Evolutionary conservation across 2,329 filamentous ascomycete genomes (phyloP), one percentile per base, ranked within the genome.

Genomic region (Didymella segeticola): DNA sequence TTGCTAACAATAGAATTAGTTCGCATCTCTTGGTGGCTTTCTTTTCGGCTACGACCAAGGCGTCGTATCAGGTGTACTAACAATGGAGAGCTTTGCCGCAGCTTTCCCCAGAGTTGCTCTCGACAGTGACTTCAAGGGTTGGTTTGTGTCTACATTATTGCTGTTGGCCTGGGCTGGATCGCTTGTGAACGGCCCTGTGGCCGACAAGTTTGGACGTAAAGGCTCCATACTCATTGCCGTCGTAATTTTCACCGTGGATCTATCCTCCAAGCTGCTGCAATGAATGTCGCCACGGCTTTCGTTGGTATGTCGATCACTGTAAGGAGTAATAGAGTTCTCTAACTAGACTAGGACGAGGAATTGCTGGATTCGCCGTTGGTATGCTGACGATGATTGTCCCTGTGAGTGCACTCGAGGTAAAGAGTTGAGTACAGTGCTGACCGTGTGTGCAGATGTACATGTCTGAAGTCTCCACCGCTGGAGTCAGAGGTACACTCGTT

Each of bases 21-120:
- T 66, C 20, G 60, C 60, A 26, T 64, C 60, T 1, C 48, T 64
- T 11, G 61, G 60, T 31, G 60, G 59, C 2, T 64, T 66, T 5
- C 60, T 66, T 4, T 66, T 64, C 17, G 61, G 63, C 38, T 64
- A 66, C 29, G 61, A 64, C 19, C 61, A 66, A 31, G 63, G 61
- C 12, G 60, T 66, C 2, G 57, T 65, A 1, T 57, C 52, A 4
- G 61, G 62, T 5, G 61, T 65, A 1, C 26, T 65, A 11, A 64
- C 61, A 2, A 65, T 65, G 61, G 62, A 65, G 47, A 54, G 49
- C 6, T 65, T 64, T 22, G 62, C 62, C 12, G 61, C 59, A 25
- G 26, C 53, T 6, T 64, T 65, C n/a, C 62, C 62, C 9, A 50
- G 61, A 17, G 61, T 65, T 22, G 52, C 45, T 2, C 48, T 60